Evolutionary conservation across 2,329 filamentous ascomycete genomes (phyloP), one percentile per base, ranked within the genome.

Genomic region (Aspergillus sp.): DNA sequence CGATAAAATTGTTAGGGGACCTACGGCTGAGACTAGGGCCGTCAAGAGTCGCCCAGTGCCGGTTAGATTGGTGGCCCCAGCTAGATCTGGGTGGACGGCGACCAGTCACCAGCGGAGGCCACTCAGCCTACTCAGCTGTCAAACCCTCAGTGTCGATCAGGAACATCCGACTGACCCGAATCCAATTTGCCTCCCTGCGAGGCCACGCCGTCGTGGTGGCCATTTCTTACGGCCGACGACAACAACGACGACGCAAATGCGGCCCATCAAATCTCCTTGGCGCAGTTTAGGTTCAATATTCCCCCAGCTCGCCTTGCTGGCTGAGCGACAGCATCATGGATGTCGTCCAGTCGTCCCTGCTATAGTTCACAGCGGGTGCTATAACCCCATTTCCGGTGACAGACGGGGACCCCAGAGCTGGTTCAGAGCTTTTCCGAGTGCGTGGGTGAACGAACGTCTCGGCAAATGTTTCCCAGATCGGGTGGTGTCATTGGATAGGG

Each of bases 381-480:
- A 55, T 55, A 36, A 32, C 39, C 53, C n/a, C 25, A 19, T 55
- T 32, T 19, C 39, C 53, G 11, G 42, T 55, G 53, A 55, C 42
- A 32, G 41, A 47, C 42, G 53, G 42, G 30, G 39, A 55, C 48
- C 48, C 47, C 51, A 57, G 39, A 36, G 53, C 39, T 49, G 53
- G 47, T 48, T 61, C 48, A 62, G 52, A 59, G 36, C 44, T 59
- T 63, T 64, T 64, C 61, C 51, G 60, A 61, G 53, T 60, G 59
- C 64, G 57, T 64, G 25, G 15, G 52, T 61, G 63, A 61, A 62
- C 50, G 58, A 62, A 63, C 59, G 52, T 61, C 58, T 68, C 62
- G 64, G 65, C 57, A 66, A 62, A 62, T 62, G 44, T 62, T 61
- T 52, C 63, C 61, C 21, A 61, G 57, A 50, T 50, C 47, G 47